These are phyloP conservation scores for Phytophthora uliginosa DNA, from an alignment of 352 stramenopile species.

Conservation along the genomic window DNA sequence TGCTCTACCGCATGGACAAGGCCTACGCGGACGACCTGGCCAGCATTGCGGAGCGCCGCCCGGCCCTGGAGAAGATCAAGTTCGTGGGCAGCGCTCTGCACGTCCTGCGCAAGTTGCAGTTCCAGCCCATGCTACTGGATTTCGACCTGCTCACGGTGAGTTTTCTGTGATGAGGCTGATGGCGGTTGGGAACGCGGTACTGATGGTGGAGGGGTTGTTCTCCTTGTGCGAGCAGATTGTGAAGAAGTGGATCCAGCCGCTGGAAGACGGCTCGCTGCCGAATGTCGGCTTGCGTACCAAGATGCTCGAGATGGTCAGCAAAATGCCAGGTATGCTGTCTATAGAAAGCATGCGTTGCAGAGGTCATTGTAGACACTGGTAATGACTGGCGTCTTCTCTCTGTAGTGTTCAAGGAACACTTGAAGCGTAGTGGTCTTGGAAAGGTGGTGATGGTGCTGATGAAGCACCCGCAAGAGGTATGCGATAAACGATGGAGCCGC, in stretches of 20 bases:
- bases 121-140: conserved; percentile 90
- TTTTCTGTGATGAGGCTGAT: not conserved
- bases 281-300: conserved; percentile 90
- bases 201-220: not conserved
- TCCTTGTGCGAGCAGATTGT: conserved; percentile 64
- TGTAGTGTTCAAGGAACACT: conserved; percentile 90
- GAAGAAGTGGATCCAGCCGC: conserved; percentile 92
- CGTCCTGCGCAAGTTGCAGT: conserved; percentile 82
- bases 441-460: conserved; percentile 91
- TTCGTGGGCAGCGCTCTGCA: conserved; percentile 79
- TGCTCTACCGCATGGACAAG: conserved; percentile 93
- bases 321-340: conserved; percentile 65
- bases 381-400: not conserved
- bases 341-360: not conserved
- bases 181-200: not conserved
- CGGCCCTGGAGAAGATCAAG: conserved; percentile 90
- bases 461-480: conserved; percentile 89
- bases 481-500: not conserved
- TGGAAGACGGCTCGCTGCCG: conserved; percentile 80
- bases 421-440: conserved; percentile 91
- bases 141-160: conserved; percentile 88
- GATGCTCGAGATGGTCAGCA: conserved; percentile 86
- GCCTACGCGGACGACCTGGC: conserved; percentile 80
- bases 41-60: conserved; percentile 65
- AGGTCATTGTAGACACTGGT: not conserved